A percentile compares a stretch with the other conserved stretches of the same genome.
These are phyloP conservation scores for Sporothrix mexicana DNA, from an alignment of 2,329 filamentous ascomycete genomes.

Conservation along the genomic window DNA sequence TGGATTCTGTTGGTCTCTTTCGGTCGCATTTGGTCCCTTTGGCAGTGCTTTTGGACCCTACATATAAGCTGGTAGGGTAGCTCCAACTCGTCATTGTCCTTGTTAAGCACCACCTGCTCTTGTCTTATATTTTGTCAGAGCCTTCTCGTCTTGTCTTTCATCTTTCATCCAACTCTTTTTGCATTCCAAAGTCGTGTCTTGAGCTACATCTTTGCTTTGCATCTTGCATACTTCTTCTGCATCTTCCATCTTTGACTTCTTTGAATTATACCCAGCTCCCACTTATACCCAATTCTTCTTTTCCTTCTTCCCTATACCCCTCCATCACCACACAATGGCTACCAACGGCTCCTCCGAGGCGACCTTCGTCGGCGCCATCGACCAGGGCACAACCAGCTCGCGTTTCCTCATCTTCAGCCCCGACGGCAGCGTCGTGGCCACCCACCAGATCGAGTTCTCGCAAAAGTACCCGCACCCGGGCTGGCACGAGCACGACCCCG, in stretches of 20 bases:
- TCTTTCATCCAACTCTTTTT: slow-evolving; percentile 12
- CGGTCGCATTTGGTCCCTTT: neutral
- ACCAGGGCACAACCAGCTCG: slow-evolving; percentile 88
- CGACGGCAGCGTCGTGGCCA: slow-evolving; percentile 75
- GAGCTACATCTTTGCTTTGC: neutral
- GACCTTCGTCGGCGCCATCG: slow-evolving; percentile 83
- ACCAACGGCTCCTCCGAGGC: slow-evolving; percentile 46
- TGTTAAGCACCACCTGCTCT: slow-evolving; percentile 17
- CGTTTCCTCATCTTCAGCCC: slow-evolving; percentile 90
- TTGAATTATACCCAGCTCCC: neutral
- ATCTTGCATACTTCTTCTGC: neutral
- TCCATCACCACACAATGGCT: slow-evolving; percentile 35
- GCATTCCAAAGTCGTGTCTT: neutral
- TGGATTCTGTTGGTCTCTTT: neutral
- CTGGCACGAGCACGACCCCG: slow-evolving; percentile 89
- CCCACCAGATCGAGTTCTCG: slow-evolving; percentile 84
- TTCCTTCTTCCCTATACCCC: neutral
- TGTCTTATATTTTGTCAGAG: slow-evolving; percentile 5
- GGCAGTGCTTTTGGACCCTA: slow-evolving; percentile 3
- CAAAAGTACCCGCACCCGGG: slow-evolving; percentile 85
- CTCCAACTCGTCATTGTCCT: slow-evolving; percentile 16
- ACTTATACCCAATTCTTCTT: slow-evolving; percentile 10
- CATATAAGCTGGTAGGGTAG: slow-evolving; percentile 24
- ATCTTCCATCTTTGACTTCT: neutral
- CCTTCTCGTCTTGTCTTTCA: neutral